phyloP scores from a whole-genome alignment of 1,139 yeast species.

The Hemisphaericaspora xylofermentans region DNA sequence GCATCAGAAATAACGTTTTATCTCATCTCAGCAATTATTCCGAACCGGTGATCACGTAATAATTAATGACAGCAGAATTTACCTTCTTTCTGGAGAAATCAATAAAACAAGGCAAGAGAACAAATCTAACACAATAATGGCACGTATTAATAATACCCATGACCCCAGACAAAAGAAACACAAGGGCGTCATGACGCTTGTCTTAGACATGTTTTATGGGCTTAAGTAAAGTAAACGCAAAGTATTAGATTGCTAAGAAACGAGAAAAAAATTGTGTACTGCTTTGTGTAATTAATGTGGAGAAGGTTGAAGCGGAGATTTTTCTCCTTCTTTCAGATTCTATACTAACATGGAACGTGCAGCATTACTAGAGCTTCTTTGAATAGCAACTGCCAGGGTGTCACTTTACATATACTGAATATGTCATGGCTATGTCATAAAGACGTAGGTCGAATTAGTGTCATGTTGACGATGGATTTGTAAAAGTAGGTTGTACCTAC shows the following conservation, averaged over 20 bases:
- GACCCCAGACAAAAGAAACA: too few species aligned
- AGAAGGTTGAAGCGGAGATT: constrained; percentile 8
- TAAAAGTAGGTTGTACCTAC: too few species aligned
- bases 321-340: background rate
- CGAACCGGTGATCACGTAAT: too few species aligned
- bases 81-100: constrained; percentile 1
- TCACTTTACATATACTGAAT: too few species aligned
- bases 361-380: too few species aligned
- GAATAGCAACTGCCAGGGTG: background rate
- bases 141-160: background rate
- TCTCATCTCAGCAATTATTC: too few species aligned
- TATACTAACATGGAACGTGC: background rate
- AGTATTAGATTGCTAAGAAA: background rate
- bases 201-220: too few species aligned
- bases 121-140: background rate
- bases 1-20: too few species aligned
- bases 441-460: too few species aligned
- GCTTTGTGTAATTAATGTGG: background rate
- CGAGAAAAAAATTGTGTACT: background rate
- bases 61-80: background rate
- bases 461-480: too few species aligned
- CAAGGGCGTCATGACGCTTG: too few species aligned
- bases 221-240: background rate
- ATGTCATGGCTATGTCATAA: too few species aligned
- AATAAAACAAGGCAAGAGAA: background rate